These are phyloP conservation scores for Rhodotorula sp. DNA, from an alignment of 1,284 basidiomycete genomes.

Conservation along the genomic window DNA sequence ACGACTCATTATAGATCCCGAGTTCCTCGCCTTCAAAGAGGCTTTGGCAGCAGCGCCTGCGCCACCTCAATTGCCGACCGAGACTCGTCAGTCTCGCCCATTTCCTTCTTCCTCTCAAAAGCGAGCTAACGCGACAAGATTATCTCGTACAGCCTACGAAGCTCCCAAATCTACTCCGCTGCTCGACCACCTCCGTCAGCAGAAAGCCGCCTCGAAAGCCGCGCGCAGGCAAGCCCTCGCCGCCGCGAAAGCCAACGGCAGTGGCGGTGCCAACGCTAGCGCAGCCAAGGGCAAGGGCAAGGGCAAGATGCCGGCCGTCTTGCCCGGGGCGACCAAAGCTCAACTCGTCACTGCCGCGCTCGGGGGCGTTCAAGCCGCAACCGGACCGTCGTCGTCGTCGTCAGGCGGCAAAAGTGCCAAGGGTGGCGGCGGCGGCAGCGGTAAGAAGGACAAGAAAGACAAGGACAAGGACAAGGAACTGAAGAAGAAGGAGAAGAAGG, in stretches of 20 bases:
- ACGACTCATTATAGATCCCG: conserved; percentile 24
- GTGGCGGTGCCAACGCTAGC: neutral
- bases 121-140: neutral
- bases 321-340: conserved; percentile 14
- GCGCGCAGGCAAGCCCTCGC: conserved; percentile 22
- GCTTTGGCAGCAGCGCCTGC: conserved; percentile 51
- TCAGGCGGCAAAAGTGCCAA: neutral
- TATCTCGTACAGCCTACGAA: conserved; percentile 45
- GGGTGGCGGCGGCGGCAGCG: neutral
- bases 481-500: conserved; percentile 5
- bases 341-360: conserved; percentile 9
- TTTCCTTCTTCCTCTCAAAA: neutral
- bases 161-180: conserved; percentile 77
- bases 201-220: conserved; percentile 62
- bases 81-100: conserved; percentile 57
- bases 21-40: conserved; percentile 33
- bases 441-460: conserved; percentile 11
- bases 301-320: conserved; percentile 10
- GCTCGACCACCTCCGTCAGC: conserved; percentile 76
- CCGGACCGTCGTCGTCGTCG: neutral
- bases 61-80: conserved; percentile 59
- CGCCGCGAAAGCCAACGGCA: neutral
- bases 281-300: conserved; percentile 11
- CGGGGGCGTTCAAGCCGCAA: conserved; percentile 10
- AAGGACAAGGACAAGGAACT: neutral